These are phyloP conservation scores for Chrysanthemum lavandulifolium DNA, from an alignment of 129 eudicot genomes.

Conservation along the genomic window DNA sequence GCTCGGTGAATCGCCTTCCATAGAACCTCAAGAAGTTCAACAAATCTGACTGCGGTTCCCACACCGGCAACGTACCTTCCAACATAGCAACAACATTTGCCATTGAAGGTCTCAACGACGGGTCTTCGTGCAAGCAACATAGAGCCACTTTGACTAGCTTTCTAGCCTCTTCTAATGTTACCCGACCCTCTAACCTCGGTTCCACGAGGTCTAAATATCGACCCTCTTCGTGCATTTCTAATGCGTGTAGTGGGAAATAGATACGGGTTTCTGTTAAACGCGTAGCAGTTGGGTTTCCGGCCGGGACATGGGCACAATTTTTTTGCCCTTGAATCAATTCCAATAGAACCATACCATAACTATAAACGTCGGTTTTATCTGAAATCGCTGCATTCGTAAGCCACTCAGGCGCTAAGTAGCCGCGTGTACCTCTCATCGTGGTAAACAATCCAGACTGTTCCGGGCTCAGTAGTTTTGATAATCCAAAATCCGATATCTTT, in stretches of 20 bases:
- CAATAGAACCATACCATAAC: slow-evolving; percentile 84
- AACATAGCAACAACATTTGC: slow-evolving; percentile 69
- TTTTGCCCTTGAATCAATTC: slow-evolving; percentile 80
- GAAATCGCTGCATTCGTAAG: slow-evolving; percentile 81
- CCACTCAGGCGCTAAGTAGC: slow-evolving; percentile 67
- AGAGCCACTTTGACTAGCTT: slow-evolving; percentile 73
- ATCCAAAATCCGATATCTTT: slow-evolving; percentile 89
- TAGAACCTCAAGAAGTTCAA: slow-evolving; percentile 72
- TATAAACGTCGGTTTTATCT: slow-evolving; percentile 85
- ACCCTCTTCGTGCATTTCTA: slow-evolving; percentile 82
- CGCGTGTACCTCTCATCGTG: slow-evolving; percentile 80
- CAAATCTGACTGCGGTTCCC: slow-evolving; percentile 52
- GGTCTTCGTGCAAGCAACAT: slow-evolving; percentile 91
- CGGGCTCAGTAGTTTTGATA: slow-evolving; percentile 63
- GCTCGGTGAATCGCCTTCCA: slow-evolving; percentile 72
- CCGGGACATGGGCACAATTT: slow-evolving; percentile 53
- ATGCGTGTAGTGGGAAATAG: slow-evolving; percentile 73
- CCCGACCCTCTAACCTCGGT: slow-evolving; percentile 57
- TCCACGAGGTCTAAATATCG: slow-evolving; percentile 77
- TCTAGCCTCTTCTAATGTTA: slow-evolving; percentile 56
- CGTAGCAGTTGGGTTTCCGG: slow-evolving; percentile 33
- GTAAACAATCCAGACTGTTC: slow-evolving; percentile 80
- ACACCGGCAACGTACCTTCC: slow-evolving; percentile 58
- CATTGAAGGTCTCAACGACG: slow-evolving; percentile 67
- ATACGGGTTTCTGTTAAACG: slow-evolving; percentile 28